Conservation (phyloP, 1,139 yeast genomes). For the Candida dubliniensis region DNA sequence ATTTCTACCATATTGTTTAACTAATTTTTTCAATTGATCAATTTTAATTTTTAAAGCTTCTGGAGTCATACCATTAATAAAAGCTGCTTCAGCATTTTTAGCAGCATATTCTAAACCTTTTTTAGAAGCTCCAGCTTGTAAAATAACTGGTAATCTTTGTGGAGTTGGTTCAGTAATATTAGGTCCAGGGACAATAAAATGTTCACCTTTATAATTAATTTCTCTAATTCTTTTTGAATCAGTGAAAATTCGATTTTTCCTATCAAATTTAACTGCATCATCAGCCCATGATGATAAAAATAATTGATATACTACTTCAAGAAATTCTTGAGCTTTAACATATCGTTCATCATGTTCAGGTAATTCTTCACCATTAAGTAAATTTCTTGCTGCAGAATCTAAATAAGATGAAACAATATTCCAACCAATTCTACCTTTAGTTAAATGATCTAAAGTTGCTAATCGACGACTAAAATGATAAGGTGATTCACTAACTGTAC, state of each 20-base stretch:
- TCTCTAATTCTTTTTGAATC: conserved; percentile 19
- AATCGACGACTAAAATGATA: conserved; percentile 45
- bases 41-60: conserved; percentile 27
- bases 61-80: conserved; percentile 32
- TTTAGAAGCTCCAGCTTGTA: conserved; percentile 48
- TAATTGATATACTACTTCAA: conserved; percentile 40
- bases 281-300: conserved; percentile 47
- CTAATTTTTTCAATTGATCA: conserved; percentile 25
- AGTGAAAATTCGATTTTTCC: conserved; percentile 28
- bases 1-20: conserved; percentile 30
- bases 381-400: conserved; percentile 42
- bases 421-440: conserved; percentile 49
- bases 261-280: conserved; percentile 33
- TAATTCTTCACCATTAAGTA: conserved; percentile 32
- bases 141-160: conserved; percentile 42
- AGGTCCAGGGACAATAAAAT: conserved; percentile 45
- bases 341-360: conserved; percentile 45
- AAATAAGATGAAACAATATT: conserved; percentile 42
- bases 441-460: conserved; percentile 43
- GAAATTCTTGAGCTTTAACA: conserved; percentile 42
- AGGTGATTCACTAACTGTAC: conserved; percentile 46
- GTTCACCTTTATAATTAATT: conserved; percentile 34
- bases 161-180: conserved; percentile 43
- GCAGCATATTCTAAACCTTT: conserved; percentile 45
- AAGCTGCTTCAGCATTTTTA: conserved; percentile 43